Conservation (phyloP, 805 yeast genomes). For the Diddensiella caesifluorescens region DNA sequence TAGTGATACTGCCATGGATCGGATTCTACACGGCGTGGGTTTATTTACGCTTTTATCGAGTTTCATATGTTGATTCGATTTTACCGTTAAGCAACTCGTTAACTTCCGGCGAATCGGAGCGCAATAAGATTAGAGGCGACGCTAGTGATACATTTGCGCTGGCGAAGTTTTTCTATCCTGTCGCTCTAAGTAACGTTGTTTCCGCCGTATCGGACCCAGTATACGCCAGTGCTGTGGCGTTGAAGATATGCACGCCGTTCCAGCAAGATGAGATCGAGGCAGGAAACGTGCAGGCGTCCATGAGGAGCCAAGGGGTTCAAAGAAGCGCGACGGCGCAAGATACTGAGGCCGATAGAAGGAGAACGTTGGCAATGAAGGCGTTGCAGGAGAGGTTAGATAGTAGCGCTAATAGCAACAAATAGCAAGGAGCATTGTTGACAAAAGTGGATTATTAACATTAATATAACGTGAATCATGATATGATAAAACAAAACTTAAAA, state of each 20-base stretch:
- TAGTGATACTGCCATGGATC: conserved; percentile 27
- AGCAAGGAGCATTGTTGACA: not conserved
- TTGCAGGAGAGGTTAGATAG: conserved; percentile 27
- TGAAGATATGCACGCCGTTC: conserved; percentile 57
- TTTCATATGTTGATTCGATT: conserved; percentile 47
- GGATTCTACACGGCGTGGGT: conserved; percentile 66
- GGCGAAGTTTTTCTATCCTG: conserved; percentile 75
- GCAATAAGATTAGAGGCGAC: conserved; percentile 56
- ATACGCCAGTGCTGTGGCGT: conserved; percentile 39
- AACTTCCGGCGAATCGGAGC: conserved; percentile 14
- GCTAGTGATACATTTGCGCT: conserved; percentile 87
- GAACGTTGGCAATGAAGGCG: conserved; percentile 32
- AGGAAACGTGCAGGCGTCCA: conserved; percentile 63
- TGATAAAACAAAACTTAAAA: not conserved
- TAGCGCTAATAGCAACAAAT: not conserved
- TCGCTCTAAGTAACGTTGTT: conserved; percentile 45
- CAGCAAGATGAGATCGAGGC: conserved; percentile 66
- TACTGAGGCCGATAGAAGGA: conserved; percentile 28
- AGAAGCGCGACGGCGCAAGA: conserved; percentile 8
- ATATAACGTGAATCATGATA: too few species aligned
- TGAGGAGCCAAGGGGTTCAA: conserved; percentile 22
- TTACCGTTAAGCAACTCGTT: conserved; percentile 38
- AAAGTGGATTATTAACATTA: not conserved
- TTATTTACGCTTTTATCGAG: conserved; percentile 74
- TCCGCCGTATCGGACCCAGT: conserved; percentile 45